Evolutionary conservation across 1,284 basidiomycete genomes (phyloP).

Genomic region (Fomitopsis schrenkii): DNA sequence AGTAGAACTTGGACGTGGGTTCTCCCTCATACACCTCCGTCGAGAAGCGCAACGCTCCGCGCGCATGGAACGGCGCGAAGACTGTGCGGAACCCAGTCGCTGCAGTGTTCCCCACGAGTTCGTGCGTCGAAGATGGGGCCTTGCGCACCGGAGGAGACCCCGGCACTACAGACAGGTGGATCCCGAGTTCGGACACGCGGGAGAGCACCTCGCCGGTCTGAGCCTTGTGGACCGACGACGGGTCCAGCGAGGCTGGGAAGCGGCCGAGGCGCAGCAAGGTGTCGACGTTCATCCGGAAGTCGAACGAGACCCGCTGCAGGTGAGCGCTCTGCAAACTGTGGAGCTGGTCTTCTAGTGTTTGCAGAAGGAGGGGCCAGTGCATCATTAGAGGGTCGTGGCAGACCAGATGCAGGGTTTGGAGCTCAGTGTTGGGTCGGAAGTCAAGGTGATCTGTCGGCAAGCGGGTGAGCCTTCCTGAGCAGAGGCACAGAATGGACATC

Average conservation of each 20-base stretch:
- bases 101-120: not conserved
- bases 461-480: not conserved
- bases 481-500: not conserved
- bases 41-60: not conserved
- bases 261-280: not conserved
- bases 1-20: not conserved
- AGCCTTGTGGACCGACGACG: not conserved
- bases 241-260: not conserved
- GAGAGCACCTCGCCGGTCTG: not conserved
- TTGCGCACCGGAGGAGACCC: not conserved
- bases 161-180: not conserved
- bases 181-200: not conserved
- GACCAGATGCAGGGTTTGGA: not conserved
- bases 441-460: not conserved
- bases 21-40: not conserved
- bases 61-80: not conserved
- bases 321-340: not conserved
- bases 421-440: not conserved
- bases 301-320: not conserved
- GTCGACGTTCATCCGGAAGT: not conserved
- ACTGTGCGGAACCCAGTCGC: not conserved
- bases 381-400: not conserved
- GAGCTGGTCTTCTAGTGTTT: not conserved
- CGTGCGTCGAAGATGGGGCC: not conserved
- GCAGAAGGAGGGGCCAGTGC: not conserved